Evolutionary conservation across 139 green algal species (phyloP), one percentile per base, ranked within the genome.

Genomic region (Chlorella vulgaris): DNA sequence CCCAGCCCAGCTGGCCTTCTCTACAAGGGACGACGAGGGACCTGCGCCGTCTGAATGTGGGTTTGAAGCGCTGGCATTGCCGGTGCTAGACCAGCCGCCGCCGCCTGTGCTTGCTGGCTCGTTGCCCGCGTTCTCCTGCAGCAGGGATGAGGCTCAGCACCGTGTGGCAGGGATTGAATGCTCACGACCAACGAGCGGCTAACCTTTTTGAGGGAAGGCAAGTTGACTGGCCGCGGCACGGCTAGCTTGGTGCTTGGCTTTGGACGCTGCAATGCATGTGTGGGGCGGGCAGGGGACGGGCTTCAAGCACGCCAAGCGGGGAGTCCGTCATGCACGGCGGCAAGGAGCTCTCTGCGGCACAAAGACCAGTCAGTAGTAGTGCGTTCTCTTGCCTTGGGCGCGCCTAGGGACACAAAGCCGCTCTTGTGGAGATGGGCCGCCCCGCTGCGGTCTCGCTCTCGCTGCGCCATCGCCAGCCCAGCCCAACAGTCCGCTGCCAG

Each of bases 131-230:
- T 96, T 91, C 71, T 96, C 92, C 92, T 95, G 84, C 70, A 76
- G 36, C 43, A 38, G 15, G 42, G 8, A 13, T 1, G 29, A 35
- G 22, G 18, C 26, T 8, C 24, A 35, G 38, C 10, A 18, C 19
- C 66, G 19, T 22, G 4, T 1, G 36, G 51, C 21, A 31, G 7
- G 15, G 58, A 7, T 29, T n/a, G n/a, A n/a, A n/a, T n/a, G n/a
- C n/a, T n/a, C n/a, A n/a, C n/a, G n/a, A n/a, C n/a, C n/a, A n/a
- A n/a, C n/a, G n/a, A n/a, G n/a, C n/a, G 75, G 6, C 85, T 2
- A 58, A 92, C 92, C 89, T 95, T 95, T 78, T 92, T 93, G 24
- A 95, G 86, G 3, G 92, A 95, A 0, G 93, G 92, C 1, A 96
- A 85, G 83, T 96, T 95, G 31, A 96, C 92, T 39, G 93, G 93